Base-by-base conservation (phyloP, 2,329 filamentous ascomycete genomes). In the Alternaria tenuissima region DNA sequence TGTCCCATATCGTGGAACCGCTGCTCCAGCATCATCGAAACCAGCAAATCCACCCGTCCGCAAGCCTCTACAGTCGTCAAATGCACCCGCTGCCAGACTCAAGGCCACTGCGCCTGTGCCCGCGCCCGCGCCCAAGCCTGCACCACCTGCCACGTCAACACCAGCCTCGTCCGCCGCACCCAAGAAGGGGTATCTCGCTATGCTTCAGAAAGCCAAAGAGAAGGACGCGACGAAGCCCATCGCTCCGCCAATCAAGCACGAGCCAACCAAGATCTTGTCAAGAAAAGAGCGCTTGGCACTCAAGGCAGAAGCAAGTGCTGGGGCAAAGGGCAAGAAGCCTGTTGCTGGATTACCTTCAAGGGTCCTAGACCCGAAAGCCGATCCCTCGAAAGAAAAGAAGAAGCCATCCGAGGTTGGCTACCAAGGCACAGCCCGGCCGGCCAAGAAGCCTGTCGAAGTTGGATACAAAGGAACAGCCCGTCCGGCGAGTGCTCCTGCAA, bases 101-200 rank as follows among this genome's bases (percentile, higher is more conserved):
- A 76, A 69, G 66, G 42, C 68, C 41, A 55, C 70, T 41, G 61
- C 69, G 12, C 63, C 70, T 41, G 61, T 68, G 12, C 63, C 67
- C 34, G 61, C 69, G 11, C 63, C 67, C 38, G 58, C 61, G 22
- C 55, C 69, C 5, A 74, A 71, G 55, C 55, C 72, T 47, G 58
- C 65, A 47, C 55, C 67, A 26, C 42, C 61, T 54, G 54, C 65
- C 52, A 42, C 71, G 4, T 47, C 73, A 16, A 55, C 74, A 73
- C 11, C 70, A 14, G 56, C 76, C 39, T 55, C 67, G 8, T 44
- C 69, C 7, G 76, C 81, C 3, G 79, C 85, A 2, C 88, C 88
- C 1, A 92, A 92, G 77, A 91, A 90, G 2, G 91, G 89, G 0
- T 94, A 88, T 75, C 87, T 88, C 38, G 90, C 93, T 70, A 90